Base-by-base conservation (phyloP, 352 stramenopile genomes). In the Pythium utonaiense region DNA sequence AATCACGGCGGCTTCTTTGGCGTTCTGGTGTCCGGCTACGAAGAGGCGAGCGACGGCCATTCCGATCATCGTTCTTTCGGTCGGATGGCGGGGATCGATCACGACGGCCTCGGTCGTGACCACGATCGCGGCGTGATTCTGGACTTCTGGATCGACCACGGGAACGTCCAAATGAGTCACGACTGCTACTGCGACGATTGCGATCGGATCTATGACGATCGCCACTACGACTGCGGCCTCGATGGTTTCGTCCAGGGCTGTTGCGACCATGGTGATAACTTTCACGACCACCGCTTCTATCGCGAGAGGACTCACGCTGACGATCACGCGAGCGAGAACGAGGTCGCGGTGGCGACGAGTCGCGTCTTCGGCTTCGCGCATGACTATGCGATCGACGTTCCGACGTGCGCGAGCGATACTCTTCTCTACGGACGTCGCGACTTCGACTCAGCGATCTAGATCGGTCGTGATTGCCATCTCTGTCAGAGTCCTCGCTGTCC, bases 401-500 rank as follows among this genome's bases (percentile, higher is more conserved):
- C 4, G 38, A 45, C 21, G 7, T n/a, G 17, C 38, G 38, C 31
- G 48, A 55, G 16, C 25, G 53, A 42, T 38, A 24, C 6, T 50
- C 38, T 40, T 17, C 13, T 30, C 34, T n/a, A n/a, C n/a, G n/a
- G n/a, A n/a, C 48, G 6, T 30, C 22, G 12, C 27, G 38, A 27
- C 6, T 40, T 19, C 21, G 40, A 53, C 51, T 62, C 1, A 14
- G 16, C 3, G 57, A 58, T 38, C 17, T 36, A 17, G 19, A 47
- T 49, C 34, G 22, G 2, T 30, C 31, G 24, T 42, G 44, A 21
- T 52, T 53, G 7, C 63, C 56, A 10, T 27, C 41, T 27, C 19
- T 25, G 47, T 22, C 59, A 2, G 60, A 67, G 7, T 4, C 60
- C 8, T 45, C 21, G 27, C 64, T 79, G 1, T 67, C 58, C 16